Base-by-base conservation (phyloP, 75 land plant genomes). In the Picea sitchensis region DNA sequence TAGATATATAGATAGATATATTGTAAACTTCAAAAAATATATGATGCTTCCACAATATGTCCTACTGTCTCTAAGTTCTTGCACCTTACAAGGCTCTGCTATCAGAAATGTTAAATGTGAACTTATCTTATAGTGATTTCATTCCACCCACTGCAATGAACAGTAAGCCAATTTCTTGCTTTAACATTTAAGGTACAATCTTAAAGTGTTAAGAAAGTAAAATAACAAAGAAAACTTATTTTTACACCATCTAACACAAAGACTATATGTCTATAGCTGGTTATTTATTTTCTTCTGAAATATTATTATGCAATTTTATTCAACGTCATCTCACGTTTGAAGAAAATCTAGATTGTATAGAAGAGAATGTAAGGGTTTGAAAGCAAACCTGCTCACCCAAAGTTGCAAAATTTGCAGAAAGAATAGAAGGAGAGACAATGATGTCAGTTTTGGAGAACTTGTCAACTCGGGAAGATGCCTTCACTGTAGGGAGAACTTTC, bases 371-470 rank as follows among this genome's bases (percentile, higher is more conserved):
- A 77, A 80, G 65, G 73, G 13, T 7, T 38, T 14, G 44, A 76
- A 77, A 54, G 11, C 64, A 14, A 31, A 96, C 99, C 97, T 96
- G 98, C 82, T 96, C 99, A 30, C 99, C 99, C 80, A 96, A 75
- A 81, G 87, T 96, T 36, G 99, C 59, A 75, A 96, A 96, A 76
- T 96, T 94, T 20, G 99, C 99, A 83, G 99, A 96, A 58, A 96
- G 86, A 73, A 96, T 96, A 34, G 99, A 96, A 67, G 99, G 99
- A 76, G 99, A 90, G 4, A 96, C 99, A 72, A 96, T 94, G 64
- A 96, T 89, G 63, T 96, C 99, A 76, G 76, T 84, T 82, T 96
- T 96, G 4, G 94, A 92, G 83, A 86, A 96, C 63, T 84, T 89
- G 79, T 96, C 99, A 62, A 96, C 99, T 6, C 98, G 93, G 30